A percentile compares a stretch with the other conserved stretches of the same genome.
Evolutionary conservation across 108 stramenopile species (phyloP).

Genomic region (Nitzschia putrida): DNA sequence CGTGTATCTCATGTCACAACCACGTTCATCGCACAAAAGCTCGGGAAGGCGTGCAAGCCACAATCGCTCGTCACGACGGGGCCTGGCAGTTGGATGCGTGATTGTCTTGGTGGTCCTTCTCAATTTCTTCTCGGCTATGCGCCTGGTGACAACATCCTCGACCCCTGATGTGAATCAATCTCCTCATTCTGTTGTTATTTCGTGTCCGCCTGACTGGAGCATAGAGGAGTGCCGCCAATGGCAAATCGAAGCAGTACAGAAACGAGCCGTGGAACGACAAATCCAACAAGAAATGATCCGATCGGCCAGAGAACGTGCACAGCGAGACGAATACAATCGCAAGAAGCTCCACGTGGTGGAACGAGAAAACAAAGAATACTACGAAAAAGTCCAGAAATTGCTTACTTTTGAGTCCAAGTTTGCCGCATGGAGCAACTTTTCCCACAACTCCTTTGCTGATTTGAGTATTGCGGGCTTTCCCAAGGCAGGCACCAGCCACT

Average conservation of each 20-base stretch:
- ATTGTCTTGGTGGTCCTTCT: no score
- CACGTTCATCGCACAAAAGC: no score
- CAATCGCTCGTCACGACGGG: no score
- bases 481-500: slow-evolving; percentile 12
- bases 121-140: no score
- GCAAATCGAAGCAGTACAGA: not conserved
- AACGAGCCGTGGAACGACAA: not conserved
- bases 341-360: not conserved
- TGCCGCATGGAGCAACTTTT: slow-evolving; percentile 7
- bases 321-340: slow-evolving; percentile 1
- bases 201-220: not conserved
- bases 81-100: no score
- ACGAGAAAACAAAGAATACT: not conserved
- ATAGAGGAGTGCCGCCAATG: not conserved
- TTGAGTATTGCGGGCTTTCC: slow-evolving; percentile 7
- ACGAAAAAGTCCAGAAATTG: not conserved
- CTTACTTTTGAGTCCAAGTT: not conserved
- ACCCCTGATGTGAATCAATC: no score
- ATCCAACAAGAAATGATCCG: slow-evolving; percentile 4
- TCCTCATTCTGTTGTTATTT: no score
- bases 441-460: slow-evolving; percentile 13
- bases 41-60: no score
- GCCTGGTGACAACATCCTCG: no score
- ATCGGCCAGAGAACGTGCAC: not conserved
- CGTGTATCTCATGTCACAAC: no score